Percentiles rank a stretch among this genome's conserved stretches.
phyloP scores from a whole-genome alignment of 2,329 filamentous ascomycete genomes.

The Zasmidium citrigriseum region DNA sequence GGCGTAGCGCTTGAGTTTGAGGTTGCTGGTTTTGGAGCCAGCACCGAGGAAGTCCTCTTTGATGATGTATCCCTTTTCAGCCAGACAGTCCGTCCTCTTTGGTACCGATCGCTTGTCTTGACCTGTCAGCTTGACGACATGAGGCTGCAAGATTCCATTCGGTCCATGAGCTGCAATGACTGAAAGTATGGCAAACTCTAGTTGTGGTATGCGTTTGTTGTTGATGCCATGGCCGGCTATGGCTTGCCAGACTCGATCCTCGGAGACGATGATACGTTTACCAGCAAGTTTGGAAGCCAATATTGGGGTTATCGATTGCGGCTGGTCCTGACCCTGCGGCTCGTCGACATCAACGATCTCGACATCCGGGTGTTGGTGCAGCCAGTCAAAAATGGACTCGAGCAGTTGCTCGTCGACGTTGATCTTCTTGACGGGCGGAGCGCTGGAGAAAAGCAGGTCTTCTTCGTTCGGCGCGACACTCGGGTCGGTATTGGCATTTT shows the following conservation, averaged over 20 bases:
- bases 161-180: constrained; percentile 59
- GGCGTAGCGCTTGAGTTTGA: constrained; percentile 52
- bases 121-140: constrained; percentile 55
- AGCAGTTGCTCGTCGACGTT: constrained; percentile 53
- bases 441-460: constrained; percentile 29
- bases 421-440: constrained; percentile 21
- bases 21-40: constrained; percentile 57
- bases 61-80: constrained; percentile 61
- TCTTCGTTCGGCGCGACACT: constrained; percentile 2
- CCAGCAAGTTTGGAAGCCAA: constrained; percentile 11
- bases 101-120: constrained; percentile 68
- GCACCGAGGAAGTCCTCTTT: constrained; percentile 54
- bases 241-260: constrained; percentile 60
- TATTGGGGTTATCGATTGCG: constrained; percentile 6
- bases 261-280: constrained; percentile 52
- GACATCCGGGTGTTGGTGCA: constrained; percentile 58
- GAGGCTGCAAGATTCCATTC: constrained; percentile 59
- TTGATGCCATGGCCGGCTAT: constrained; percentile 62
- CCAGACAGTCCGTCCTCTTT: constrained; percentile 58
- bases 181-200: constrained; percentile 59
- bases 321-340: constrained; percentile 34
- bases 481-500: constrained; percentile 6
- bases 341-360: constrained; percentile 47
- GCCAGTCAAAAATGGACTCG: constrained; percentile 59
- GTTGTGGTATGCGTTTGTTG: constrained; percentile 51